Percentiles rank a stretch among this genome's conserved stretches.
Evolutionary conservation across 163 green algal genomes (phyloP).

Genomic region (Scenedesmus sp.): DNA sequence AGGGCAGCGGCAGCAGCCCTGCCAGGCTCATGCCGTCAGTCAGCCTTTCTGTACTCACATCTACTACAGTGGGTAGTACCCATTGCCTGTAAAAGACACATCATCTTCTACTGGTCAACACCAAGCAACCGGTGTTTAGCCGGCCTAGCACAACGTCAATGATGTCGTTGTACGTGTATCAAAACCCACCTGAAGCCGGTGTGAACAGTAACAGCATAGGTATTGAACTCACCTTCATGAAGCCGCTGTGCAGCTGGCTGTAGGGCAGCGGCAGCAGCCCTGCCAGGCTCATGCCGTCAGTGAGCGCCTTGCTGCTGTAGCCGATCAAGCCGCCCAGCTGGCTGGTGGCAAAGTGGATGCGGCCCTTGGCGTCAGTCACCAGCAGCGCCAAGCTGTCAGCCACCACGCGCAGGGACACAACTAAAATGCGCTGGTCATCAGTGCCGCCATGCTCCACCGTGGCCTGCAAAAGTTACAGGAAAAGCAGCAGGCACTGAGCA

Average conservation of each 20-base stretch:
- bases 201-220: too few relatives aligned
- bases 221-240: slow-evolving; percentile 39
- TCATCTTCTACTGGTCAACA: too few relatives aligned
- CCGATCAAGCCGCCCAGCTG: slow-evolving; percentile 26
- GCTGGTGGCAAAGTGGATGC: slow-evolving; percentile 40
- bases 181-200: too few relatives aligned
- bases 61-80: too few relatives aligned
- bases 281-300: slow-evolving; percentile 31
- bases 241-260: slow-evolving; percentile 41
- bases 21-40: slow-evolving; percentile 35
- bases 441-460: slow-evolving; percentile 39
- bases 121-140: too few relatives aligned
- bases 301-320: slow-evolving; percentile 7
- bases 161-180: too few relatives aligned
- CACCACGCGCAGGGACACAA: not conserved
- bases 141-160: too few relatives aligned
- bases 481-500: not conserved
- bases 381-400: slow-evolving; percentile 30
- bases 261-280: slow-evolving; percentile 40
- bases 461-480: not conserved
- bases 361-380: slow-evolving; percentile 29
- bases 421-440: slow-evolving; percentile 11
- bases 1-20: slow-evolving; percentile 31
- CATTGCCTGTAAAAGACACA: too few relatives aligned
- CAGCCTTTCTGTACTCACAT: not conserved